Base-by-base conservation (phyloP, 1,284 basidiomycete genomes). In the Pisolithus thermaeus region DNA sequence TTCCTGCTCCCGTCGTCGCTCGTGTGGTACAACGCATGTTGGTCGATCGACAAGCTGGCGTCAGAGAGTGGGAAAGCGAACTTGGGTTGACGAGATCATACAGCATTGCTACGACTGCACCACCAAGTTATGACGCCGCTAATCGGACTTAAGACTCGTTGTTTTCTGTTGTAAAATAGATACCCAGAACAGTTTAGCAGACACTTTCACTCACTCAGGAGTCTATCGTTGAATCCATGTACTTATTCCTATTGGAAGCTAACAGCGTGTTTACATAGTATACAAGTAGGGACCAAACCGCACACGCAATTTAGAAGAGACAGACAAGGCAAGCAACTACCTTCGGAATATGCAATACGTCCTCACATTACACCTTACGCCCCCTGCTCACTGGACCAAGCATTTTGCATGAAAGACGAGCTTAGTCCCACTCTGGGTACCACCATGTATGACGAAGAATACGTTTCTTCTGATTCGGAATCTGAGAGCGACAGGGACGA, bases 11-110 rank as follows among this genome's bases (percentile, higher is more conserved):
- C 14, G 56, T 55, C 2, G 60, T 62, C 30, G 62, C 61, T 14
- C 55, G 58, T 7, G 54, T 63, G 43, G 36, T 63, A 48, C 55
- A 62, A 20, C 51, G 53, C 7, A 63, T 64, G 56, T 54, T 61
- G 43, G 61, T 41, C 7, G 61, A 60, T 44, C 51, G 43, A 35
- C 50, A 59, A 40, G 55, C 59, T 23, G 57, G 51, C 12, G 49
- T 59, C 46, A 52, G 32, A 18, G 57, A 58, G 18, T 63, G 59
- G 61, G 52, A 57, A 36, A 52, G 51, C 8, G 50, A 60, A 42
- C 56, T 51, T 37, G 50, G 58, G 44, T 40, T 60, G 2, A 43
- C 61, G 9, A 47, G 60, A 32, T 20, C 60, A 20, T 49, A 54
- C n/a, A 50, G 52, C 38, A 44, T 52, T 38, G 42, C 42, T 25